Percentiles rank a stretch among this genome's conserved stretches.
Evolutionary conservation across 2,329 filamentous ascomycete species (phyloP).

Genomic region (Alternaria incomplexa): DNA sequence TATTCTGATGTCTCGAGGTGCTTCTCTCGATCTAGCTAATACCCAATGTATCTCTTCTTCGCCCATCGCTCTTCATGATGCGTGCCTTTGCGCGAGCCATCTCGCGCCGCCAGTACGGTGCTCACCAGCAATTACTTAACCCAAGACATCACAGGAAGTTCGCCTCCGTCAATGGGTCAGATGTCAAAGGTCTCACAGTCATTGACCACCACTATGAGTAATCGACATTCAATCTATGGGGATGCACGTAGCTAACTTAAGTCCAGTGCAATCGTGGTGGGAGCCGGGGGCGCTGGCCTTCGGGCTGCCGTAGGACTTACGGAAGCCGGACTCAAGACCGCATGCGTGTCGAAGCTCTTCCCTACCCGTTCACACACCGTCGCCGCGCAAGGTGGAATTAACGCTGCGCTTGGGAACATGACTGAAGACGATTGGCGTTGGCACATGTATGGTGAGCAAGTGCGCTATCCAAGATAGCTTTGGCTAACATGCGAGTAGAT

Average conservation of each 20-base stretch:
- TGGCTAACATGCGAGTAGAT: background rate
- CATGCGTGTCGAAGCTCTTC: slow-evolving; percentile 69
- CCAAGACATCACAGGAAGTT: slow-evolving; percentile 14
- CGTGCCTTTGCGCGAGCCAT: slow-evolving; percentile 32
- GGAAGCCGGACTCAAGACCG: slow-evolving; percentile 69
- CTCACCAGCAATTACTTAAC: slow-evolving; percentile 6
- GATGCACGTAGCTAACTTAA: background rate
- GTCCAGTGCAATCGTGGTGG: slow-evolving; percentile 51
- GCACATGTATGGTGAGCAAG: slow-evolving; percentile 65
- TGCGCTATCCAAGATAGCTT: background rate
- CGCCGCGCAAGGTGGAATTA: slow-evolving; percentile 71
- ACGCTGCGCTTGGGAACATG: slow-evolving; percentile 64
- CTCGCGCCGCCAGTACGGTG: slow-evolving; percentile 21
- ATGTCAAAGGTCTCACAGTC: slow-evolving; percentile 31
- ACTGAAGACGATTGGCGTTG: slow-evolving; percentile 64
- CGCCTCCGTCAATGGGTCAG: slow-evolving; percentile 23
- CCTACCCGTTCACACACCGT: slow-evolving; percentile 70
- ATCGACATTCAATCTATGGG: background rate
- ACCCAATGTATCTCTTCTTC: background rate
- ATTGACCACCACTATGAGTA: slow-evolving; percentile 48
- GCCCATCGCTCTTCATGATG: slow-evolving; percentile 19
- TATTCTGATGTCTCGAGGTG: background rate
- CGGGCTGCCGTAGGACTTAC: slow-evolving; percentile 69
- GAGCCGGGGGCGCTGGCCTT: slow-evolving; percentile 67
- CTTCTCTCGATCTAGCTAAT: background rate